Evolutionary conservation across 2,329 filamentous ascomycete genomes (phyloP).

Genomic region (Tetracladium maxilliforme): DNA sequence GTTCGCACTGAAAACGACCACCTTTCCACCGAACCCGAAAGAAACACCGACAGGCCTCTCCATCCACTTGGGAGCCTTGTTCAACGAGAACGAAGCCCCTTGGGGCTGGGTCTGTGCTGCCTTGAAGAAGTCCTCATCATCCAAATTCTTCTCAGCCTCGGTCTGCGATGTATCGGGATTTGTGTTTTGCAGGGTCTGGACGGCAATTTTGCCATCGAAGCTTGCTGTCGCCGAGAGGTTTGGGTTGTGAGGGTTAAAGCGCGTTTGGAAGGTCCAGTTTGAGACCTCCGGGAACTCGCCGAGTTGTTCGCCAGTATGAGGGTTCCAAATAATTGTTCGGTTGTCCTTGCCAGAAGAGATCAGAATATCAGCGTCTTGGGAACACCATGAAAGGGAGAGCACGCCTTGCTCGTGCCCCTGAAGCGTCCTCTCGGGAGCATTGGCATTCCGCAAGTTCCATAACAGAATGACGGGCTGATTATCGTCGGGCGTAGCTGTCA

Average conservation of each 20-base stretch:
- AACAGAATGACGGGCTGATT: constrained; percentile 75
- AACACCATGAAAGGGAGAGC: constrained; percentile 88
- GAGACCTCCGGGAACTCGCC: constrained; percentile 94
- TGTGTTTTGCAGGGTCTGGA: constrained; percentile 91
- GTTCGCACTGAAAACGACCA: constrained; percentile 58
- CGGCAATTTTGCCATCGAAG: constrained; percentile 88
- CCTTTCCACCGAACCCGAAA: constrained; percentile 91
- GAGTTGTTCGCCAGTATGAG: constrained; percentile 71
- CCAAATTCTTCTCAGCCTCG: constrained; percentile 52
- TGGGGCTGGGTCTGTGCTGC: constrained; percentile 87
- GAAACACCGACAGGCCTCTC: constrained; percentile 73
- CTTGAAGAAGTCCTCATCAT: constrained; percentile 93
- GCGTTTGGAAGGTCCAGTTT: constrained; percentile 97
- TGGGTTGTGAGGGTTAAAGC: constrained; percentile 88
- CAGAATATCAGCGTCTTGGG: constrained; percentile 75
- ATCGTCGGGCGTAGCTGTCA: constrained; percentile 85
- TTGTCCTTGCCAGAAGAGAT: constrained; percentile 96
- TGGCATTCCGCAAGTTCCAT: constrained; percentile 93
- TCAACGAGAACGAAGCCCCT: constrained; percentile 73
- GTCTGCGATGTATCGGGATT: constrained; percentile 60
- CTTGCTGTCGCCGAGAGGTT: constrained; percentile 87
- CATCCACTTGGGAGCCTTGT: constrained; percentile 80
- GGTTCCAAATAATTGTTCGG: constrained; percentile 89
- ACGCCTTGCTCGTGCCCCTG: constrained; percentile 91
- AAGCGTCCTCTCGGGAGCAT: constrained; percentile 78